Evolutionary conservation across 345 rosid species (phyloP).

Genomic region (Garcia nutans): DNA sequence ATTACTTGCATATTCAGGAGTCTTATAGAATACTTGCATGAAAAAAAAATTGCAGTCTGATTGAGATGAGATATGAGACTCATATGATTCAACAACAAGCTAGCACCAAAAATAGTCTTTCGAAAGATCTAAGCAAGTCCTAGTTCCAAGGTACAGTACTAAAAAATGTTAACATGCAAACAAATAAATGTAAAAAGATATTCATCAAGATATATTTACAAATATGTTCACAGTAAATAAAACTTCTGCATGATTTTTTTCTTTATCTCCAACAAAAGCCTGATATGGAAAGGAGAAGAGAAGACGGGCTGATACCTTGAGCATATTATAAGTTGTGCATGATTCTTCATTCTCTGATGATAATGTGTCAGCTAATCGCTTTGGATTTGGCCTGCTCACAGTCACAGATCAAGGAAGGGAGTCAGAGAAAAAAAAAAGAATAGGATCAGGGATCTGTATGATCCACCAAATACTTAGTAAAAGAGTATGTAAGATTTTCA

Average conservation of each 20-base stretch:
- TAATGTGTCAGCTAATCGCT: conserved; percentile 66
- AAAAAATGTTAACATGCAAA: not conserved
- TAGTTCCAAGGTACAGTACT: not conserved
- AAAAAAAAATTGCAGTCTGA: not conserved
- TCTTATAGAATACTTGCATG: not conserved
- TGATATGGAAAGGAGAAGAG: not conserved
- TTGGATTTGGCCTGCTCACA: conserved; percentile 67
- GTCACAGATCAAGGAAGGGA: conserved; percentile 15
- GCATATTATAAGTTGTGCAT: conserved; percentile 94
- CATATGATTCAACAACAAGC: not conserved
- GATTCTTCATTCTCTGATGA: conserved; percentile 80
- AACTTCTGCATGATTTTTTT: not conserved
- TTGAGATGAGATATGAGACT: not conserved
- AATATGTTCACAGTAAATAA: not conserved
- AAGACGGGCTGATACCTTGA: conserved; percentile 48
- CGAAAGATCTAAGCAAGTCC: not conserved
- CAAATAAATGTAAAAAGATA: not conserved
- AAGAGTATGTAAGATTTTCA: not conserved
- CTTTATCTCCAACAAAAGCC: conserved; percentile 1
- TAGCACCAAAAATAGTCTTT: not conserved
- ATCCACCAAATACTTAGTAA: not conserved
- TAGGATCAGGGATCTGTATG: not conserved
- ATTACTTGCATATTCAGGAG: not conserved
- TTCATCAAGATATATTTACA: not conserved
- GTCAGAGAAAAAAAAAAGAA: not conserved